A percentile compares a stretch with the other conserved stretches of the same genome.
Conservation (phyloP, 2,329 filamentous ascomycete species). For the Pseudocercospora fijiensis region DNA sequence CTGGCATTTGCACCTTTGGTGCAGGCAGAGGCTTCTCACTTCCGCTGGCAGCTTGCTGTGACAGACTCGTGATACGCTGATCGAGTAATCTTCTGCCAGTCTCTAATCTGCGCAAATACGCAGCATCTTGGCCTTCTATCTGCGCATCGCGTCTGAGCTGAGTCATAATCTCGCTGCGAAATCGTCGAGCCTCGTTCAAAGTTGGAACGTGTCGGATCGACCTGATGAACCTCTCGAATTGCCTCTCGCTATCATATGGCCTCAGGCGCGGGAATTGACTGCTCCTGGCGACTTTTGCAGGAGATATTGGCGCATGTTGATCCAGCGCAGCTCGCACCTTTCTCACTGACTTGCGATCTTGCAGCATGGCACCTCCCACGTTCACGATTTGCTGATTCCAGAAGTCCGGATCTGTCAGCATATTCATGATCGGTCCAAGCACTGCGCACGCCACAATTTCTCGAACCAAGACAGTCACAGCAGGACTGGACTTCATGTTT, state of each 20-base stretch:
- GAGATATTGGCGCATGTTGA: constrained; percentile 81
- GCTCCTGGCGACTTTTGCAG: constrained; percentile 34
- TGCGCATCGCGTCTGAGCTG: constrained; percentile 83
- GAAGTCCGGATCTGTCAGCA: constrained; percentile 86
- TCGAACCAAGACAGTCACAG: constrained; percentile 75
- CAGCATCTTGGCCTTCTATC: constrained; percentile 74
- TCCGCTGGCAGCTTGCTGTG: constrained; percentile 58
- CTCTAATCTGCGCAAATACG: constrained; percentile 85
- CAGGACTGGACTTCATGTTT: constrained; percentile 72
- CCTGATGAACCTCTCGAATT: constrained; percentile 91
- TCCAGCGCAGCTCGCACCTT: constrained; percentile 89
- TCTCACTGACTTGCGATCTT: constrained; percentile 91
- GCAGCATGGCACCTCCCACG: constrained; percentile 70
- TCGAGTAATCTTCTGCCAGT: constrained; percentile 89
- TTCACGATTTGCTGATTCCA: constrained; percentile 98
- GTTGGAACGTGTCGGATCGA: constrained; percentile 86
- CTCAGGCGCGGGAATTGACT: constrained; percentile 74
- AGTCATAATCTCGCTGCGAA: constrained; percentile 87
- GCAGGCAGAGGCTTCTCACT: constrained; percentile 36
- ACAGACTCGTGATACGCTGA: constrained; percentile 77
- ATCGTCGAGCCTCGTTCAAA: constrained; percentile 85
- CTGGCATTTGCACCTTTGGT: constrained; percentile 42
- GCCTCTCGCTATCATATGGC: constrained; percentile 81
- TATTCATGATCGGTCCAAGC: constrained; percentile 73
- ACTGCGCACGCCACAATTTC: constrained; percentile 95